These are phyloP conservation scores for Emergomyces pasteurianus DNA, from an alignment of 2,329 filamentous ascomycete genomes.

Conservation along the genomic window DNA sequence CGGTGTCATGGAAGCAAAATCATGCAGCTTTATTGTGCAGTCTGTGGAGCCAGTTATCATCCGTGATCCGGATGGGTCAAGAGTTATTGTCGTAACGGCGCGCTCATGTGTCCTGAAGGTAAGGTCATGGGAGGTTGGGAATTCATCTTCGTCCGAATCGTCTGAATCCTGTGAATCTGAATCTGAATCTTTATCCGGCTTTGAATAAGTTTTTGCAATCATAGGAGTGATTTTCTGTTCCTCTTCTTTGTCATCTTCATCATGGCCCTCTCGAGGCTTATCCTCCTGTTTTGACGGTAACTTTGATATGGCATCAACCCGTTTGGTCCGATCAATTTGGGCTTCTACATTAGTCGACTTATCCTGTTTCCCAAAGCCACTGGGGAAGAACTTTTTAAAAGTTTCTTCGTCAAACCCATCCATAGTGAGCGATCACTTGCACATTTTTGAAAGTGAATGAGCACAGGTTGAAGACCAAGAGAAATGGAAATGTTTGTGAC, in stretches of 20 bases:
- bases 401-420: conserved; percentile 35
- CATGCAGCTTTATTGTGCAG: conserved; percentile 82
- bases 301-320: conserved; percentile 34
- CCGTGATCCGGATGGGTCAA: conserved; percentile 75
- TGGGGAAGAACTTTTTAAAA: conserved; percentile 54
- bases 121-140: conserved; percentile 84
- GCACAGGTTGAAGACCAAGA: background rate
- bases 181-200: conserved; percentile 27
- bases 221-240: conserved; percentile 17
- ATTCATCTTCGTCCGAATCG: conserved; percentile 57
- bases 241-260: conserved; percentile 15
- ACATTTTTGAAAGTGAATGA: background rate
- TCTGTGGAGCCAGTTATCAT: conserved; percentile 86
- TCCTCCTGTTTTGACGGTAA: conserved; percentile 8
- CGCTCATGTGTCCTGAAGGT: conserved; percentile 85
- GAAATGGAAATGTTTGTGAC: background rate
- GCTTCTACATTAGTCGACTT: conserved; percentile 61
- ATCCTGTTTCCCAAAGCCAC: conserved; percentile 73
- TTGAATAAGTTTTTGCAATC: conserved; percentile 14
- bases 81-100: conserved; percentile 68
- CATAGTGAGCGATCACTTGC: conserved; percentile 15
- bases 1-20: conserved; percentile 91
- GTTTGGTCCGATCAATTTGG: conserved; percentile 69
- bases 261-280: conserved; percentile 12
- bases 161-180: conserved; percentile 41